Evolutionary conservation across 2,329 filamentous ascomycete species (phyloP).

Genomic region (Colletotrichum paranaense): DNA sequence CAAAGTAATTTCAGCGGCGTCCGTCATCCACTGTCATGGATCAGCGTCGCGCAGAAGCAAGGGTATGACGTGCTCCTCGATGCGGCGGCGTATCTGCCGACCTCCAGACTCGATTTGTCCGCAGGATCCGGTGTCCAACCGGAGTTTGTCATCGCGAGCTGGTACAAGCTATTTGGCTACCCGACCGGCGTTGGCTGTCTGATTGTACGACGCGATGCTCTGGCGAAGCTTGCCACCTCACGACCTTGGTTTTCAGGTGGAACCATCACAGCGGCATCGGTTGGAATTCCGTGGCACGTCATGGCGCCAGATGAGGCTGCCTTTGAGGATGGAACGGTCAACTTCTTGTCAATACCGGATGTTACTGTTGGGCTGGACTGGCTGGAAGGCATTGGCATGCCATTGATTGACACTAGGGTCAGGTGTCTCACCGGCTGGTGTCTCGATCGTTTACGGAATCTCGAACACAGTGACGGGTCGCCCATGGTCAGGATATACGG

Average conservation of each 20-base stretch:
- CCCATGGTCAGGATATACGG: conserved; percentile 50
- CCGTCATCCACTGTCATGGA: conserved; percentile 52
- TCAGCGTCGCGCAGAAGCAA: conserved; percentile 46
- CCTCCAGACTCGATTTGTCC: conserved; percentile 46
- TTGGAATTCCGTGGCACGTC: conserved; percentile 45
- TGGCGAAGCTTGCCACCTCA: conserved; percentile 41
- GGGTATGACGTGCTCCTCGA: conserved; percentile 55
- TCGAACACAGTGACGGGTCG: conserved; percentile 47
- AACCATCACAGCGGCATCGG: conserved; percentile 48
- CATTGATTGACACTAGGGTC: conserved; percentile 44
- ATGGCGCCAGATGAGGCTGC: conserved; percentile 43
- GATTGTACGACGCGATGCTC: conserved; percentile 45
- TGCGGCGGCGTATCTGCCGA: conserved; percentile 53
- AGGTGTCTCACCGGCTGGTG: conserved; percentile 51
- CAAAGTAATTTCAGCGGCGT: conserved; percentile 59
- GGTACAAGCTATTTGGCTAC: conserved; percentile 56
- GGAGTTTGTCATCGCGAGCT: conserved; percentile 52
- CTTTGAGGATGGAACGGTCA: conserved; percentile 55
- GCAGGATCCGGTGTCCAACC: conserved; percentile 42
- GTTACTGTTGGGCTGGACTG: conserved; percentile 50
- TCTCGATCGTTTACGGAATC: conserved; percentile 42
- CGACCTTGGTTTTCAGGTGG: conserved; percentile 55
- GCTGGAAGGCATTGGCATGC: conserved; percentile 44
- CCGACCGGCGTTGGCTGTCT: conserved; percentile 55
- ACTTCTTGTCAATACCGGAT: conserved; percentile 53